Conservation (phyloP, 2,329 filamentous ascomycete genomes). For the Exophiala sp. region DNA sequence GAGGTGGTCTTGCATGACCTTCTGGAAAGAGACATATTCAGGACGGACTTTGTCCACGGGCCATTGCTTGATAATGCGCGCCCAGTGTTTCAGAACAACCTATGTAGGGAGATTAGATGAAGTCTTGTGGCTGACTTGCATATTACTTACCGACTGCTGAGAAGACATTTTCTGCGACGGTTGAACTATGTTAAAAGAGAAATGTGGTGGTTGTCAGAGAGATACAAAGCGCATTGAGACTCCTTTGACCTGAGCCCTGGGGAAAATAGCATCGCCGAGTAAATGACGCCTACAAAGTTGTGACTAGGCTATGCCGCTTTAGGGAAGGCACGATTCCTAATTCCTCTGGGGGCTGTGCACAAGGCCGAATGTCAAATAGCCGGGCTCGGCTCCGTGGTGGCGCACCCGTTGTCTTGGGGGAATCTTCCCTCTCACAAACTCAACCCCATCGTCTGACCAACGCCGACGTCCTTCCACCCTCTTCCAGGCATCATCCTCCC, state of each 20-base stretch:
- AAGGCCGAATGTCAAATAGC: not conserved
- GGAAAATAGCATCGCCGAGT: not conserved
- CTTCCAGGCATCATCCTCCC: constrained; percentile 3
- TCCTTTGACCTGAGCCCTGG: not conserved
- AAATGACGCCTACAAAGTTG: not conserved
- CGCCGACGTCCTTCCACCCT: constrained; percentile 8
- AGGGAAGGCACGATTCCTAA: not conserved
- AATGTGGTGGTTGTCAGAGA: constrained; percentile 5
- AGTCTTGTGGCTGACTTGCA: not conserved
- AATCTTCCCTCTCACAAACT: not conserved
- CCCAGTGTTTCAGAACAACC: constrained; percentile 37
- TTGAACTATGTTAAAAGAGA: not conserved
- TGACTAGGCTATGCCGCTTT: not conserved
- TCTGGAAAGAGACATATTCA: constrained; percentile 44
- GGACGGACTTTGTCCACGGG: constrained; percentile 44
- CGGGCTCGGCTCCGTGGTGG: not conserved
- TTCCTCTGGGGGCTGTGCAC: not conserved
- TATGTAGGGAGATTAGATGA: constrained; percentile 12
- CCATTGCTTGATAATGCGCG: constrained; percentile 44
- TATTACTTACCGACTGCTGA: constrained; percentile 31
- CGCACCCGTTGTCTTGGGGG: not conserved
- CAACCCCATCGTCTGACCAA: not conserved
- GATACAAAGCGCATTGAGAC: constrained; percentile 8
- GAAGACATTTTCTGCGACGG: constrained; percentile 24
- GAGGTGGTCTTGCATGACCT: constrained; percentile 27